phyloP scores from a whole-genome alignment of 208 protist genomes.

The Angomonas ambiguus region DNA sequence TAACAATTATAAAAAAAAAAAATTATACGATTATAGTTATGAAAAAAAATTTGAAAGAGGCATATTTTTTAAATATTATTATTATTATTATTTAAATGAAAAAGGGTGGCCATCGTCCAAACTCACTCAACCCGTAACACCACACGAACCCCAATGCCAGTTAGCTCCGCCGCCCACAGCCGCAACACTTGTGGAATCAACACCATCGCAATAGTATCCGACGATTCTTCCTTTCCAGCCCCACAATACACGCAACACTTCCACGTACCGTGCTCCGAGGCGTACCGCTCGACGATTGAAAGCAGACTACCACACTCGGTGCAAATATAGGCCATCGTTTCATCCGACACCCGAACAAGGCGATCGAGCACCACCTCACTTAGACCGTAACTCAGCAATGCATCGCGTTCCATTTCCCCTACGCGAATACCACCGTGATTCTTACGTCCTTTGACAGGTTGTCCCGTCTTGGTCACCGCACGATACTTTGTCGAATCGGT shows the following conservation, averaged over 20 bases:
- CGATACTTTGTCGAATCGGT: constrained; percentile 85
- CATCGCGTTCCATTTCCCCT: constrained; percentile 99
- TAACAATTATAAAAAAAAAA: constrained; percentile 2
- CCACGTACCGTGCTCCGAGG: constrained; percentile 80
- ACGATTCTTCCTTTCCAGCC: constrained; percentile 66
- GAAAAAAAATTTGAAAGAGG: constrained; percentile 15
- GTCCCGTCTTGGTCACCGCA: constrained; percentile 93
- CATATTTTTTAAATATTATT: neutral
- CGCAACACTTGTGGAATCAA: constrained; percentile 90
- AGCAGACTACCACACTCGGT: constrained; percentile 73
- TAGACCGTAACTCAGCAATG: constrained; percentile 97
- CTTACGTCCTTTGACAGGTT: constrained; percentile 98
- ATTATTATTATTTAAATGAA: constrained; percentile 13
- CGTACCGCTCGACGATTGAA: constrained; percentile 85
- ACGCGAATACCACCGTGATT: constrained; percentile 98
- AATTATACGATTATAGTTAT: neutral
- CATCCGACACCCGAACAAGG: constrained; percentile 92
- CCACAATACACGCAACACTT: constrained; percentile 87
- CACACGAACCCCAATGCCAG: constrained; percentile 85
- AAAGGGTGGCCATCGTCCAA: constrained; percentile 24
- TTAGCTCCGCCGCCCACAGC: constrained; percentile 85
- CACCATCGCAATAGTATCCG: constrained; percentile 81
- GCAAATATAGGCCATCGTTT: constrained; percentile 84
- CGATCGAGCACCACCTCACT: constrained; percentile 98
- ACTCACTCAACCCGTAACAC: constrained; percentile 24